Conservation (phyloP, 345 rosid genomes). For the Populus nigra region DNA sequence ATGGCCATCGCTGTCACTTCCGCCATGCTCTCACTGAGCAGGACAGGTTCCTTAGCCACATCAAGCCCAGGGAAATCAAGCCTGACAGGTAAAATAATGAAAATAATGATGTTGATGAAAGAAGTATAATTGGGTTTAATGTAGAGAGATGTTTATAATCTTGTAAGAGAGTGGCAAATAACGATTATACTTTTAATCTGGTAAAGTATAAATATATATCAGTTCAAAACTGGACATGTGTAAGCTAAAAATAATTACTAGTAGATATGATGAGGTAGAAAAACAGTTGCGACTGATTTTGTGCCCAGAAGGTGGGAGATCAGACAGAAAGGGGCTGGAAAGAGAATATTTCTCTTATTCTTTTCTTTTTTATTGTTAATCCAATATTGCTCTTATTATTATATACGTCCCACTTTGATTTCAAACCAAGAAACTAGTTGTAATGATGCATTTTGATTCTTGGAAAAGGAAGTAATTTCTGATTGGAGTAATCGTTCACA, state of each 20-base stretch:
- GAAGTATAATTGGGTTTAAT: background rate
- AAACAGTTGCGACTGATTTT: background rate
- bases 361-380: too few species aligned
- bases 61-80: conserved; percentile 1
- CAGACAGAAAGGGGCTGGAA: too few species aligned
- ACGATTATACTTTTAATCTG: conserved; percentile 1
- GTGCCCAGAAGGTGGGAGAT: background rate
- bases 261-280: background rate
- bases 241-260: background rate
- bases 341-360: too few species aligned
- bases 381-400: too few species aligned
- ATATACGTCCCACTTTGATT: background rate
- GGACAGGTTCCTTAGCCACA: conserved; percentile 34
- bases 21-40: conserved; percentile 83
- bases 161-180: conserved; percentile 5
- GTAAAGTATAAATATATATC: conserved; percentile 9
- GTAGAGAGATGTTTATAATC: conserved; percentile 19
- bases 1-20: conserved; percentile 94
- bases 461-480: background rate
- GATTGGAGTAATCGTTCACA: background rate
- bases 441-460: conserved; percentile 1
- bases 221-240: background rate
- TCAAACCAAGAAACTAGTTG: conserved; percentile 10
- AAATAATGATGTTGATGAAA: background rate
- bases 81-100: conserved; percentile 21